Evolutionary conservation across 1,139 yeast genomes (phyloP).

Genomic region (Saccharomyces hybrid): DNA sequence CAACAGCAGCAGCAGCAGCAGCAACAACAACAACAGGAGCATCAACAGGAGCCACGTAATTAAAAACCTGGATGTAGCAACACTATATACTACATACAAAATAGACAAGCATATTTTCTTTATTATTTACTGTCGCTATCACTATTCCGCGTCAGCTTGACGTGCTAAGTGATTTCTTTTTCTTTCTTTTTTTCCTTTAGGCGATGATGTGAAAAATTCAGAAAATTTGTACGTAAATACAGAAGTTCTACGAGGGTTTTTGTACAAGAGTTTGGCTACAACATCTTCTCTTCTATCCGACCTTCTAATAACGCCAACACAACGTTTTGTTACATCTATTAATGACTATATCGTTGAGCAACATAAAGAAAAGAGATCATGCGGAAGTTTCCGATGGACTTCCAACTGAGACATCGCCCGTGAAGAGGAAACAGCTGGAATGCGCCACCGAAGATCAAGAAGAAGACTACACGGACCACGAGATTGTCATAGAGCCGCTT

Average conservation of each 20-base stretch:
- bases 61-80: no score
- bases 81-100: neutral
- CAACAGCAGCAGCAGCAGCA: slow-evolving; percentile 13
- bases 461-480: neutral
- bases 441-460: neutral
- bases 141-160: neutral
- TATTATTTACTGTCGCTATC: neutral
- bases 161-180: neutral
- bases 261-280: neutral
- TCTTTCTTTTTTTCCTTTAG: neutral
- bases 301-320: neutral
- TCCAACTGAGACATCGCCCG: neutral
- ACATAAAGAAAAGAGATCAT: slow-evolving; percentile 1
- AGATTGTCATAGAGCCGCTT: neutral
- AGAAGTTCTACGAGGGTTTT: neutral
- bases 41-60: neutral
- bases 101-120: neutral
- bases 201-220: slow-evolving; percentile 2
- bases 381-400: slow-evolving; percentile 1
- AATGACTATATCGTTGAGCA: slow-evolving; percentile 3
- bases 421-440: neutral
- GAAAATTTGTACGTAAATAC: neutral
- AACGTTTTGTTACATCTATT: neutral
- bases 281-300: neutral
- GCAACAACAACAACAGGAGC: neutral